Evolutionary conservation across 148 eudicot species (phyloP), one percentile per base, ranked within the genome.

Genomic region (Camellia japonica): DNA sequence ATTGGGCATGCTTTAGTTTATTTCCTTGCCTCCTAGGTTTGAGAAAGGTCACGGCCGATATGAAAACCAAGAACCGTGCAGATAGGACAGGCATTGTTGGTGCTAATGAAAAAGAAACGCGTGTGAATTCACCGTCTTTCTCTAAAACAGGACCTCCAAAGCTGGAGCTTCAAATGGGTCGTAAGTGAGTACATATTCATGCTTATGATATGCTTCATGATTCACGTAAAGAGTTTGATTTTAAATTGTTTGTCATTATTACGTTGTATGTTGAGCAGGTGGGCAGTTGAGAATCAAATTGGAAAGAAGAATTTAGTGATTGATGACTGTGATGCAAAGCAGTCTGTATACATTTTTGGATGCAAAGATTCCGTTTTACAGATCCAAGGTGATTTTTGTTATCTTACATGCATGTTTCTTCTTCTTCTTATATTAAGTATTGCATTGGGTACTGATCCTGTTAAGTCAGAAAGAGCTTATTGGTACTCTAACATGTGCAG

Each of bases 131-230:
- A 23, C 73, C 90, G 15, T 85, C 91, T 83, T 76, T 85, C 88
- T 81, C 98, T 60, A 96, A 92, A 87, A 74, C 89, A 38, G 97
- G 91, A 56, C 91, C 98, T 76, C 98, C 99, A 8, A 96, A 94
- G 84, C 84, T 96, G 43, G 99, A 96, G 92, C 98, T 96, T 82
- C 97, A 90, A 81, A 91, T 96, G 98, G 98, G 98, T 83, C 95
- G 98, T 46, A 96, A 96, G 99, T 96, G 83, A 92, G 97, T 88
- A 78, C 16, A n/a, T 7, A 15, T 76, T 85, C 70, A 42, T 52
- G 15, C 30, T 61, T 49, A 73, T 54, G 4, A 44, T 60, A 52
- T 47, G 46, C 18, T 54, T 19, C 19, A 18, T 67, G 19, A 49
- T 41, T 55, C 71, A 43, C 77, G 19, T 20, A 54, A 2, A 30